A percentile compares a stretch with the other conserved stretches of the same genome.
Evolutionary conservation across 306 rosid genomes (phyloP).

Genomic region (Glycine latifolia): DNA sequence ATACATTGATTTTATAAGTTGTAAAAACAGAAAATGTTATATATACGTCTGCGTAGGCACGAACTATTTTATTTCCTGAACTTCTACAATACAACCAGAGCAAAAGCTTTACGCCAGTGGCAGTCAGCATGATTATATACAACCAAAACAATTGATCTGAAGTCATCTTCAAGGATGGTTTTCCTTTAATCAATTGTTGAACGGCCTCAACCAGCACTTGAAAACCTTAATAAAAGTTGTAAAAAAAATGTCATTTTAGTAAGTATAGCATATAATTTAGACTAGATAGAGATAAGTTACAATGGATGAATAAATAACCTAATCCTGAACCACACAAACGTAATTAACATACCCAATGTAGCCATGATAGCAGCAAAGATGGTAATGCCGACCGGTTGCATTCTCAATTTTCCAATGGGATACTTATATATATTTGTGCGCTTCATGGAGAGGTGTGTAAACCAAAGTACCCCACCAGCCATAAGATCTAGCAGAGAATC

Average conservation of each 20-base stretch:
- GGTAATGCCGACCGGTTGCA: constrained; percentile 80
- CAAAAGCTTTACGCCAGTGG: constrained; percentile 21
- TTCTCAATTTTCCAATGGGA: constrained; percentile 74
- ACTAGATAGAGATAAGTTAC: not conserved
- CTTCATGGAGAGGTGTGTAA: constrained; percentile 31
- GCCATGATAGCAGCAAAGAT: constrained; percentile 80
- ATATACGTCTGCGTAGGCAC: constrained; percentile 56
- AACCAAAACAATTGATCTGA: constrained; percentile 59
- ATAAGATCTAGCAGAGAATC: constrained; percentile 73
- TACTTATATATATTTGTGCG: constrained; percentile 58
- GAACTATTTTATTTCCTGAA: constrained; percentile 67
- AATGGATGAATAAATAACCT: no score
- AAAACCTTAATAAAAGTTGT: not conserved
- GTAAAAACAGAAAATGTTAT: not conserved
- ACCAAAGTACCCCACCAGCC: constrained; percentile 91
- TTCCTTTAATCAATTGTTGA: constrained; percentile 46
- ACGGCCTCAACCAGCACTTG: not conserved
- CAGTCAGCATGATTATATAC: constrained; percentile 57
- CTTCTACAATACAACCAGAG: constrained; percentile 69
- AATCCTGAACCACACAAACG: not conserved
- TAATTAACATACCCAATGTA: constrained; percentile 51
- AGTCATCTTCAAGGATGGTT: constrained; percentile 53
- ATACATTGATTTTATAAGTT: no score
- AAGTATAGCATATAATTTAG: not conserved
- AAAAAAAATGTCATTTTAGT: not conserved